Percentiles rank a stretch among this genome's conserved stretches.
phyloP scores from a whole-genome alignment of 305 asterid genomes.

The Withania somnifera region DNA sequence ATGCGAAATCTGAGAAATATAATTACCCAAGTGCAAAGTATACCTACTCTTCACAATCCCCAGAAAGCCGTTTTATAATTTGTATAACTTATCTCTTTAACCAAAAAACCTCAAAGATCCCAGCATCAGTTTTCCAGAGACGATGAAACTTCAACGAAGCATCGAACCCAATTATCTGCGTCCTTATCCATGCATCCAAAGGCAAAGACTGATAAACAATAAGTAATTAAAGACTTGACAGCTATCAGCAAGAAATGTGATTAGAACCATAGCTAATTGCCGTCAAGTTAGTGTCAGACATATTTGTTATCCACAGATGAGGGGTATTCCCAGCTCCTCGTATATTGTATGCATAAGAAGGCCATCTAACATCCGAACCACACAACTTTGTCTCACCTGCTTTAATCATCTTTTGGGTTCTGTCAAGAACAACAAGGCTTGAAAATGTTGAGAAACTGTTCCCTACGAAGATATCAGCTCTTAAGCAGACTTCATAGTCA shows the following conservation, averaged over 20 bases:
- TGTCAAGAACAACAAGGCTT: conserved; percentile 77
- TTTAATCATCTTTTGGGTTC: conserved; percentile 59
- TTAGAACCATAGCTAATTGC: conserved; percentile 83
- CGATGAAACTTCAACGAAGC: not conserved
- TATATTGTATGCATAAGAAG: conserved; percentile 52
- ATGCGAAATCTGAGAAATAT: not conserved
- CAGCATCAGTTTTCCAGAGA: not conserved
- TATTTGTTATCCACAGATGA: conserved; percentile 53
- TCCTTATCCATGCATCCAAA: not conserved
- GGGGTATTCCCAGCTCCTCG: conserved; percentile 35
- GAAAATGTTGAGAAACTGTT: conserved; percentile 91
- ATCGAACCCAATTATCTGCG: not conserved
- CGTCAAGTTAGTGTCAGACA: conserved; percentile 31
- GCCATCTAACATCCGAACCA: conserved; percentile 16
- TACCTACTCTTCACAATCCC: not conserved
- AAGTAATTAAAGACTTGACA: not conserved
- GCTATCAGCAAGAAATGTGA: conserved; percentile 43
- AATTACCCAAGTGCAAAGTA: not conserved
- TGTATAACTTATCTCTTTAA: not conserved
- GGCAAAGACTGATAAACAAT: not conserved
- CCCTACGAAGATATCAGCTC: conserved; percentile 74
- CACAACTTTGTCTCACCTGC: conserved; percentile 22
- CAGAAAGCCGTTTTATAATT: not conserved
- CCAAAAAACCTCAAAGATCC: not conserved
- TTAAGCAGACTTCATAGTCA: conserved; percentile 85